These are phyloP conservation scores for Fagus crenata DNA, from an alignment of 306 rosid species.

Conservation along the genomic window DNA sequence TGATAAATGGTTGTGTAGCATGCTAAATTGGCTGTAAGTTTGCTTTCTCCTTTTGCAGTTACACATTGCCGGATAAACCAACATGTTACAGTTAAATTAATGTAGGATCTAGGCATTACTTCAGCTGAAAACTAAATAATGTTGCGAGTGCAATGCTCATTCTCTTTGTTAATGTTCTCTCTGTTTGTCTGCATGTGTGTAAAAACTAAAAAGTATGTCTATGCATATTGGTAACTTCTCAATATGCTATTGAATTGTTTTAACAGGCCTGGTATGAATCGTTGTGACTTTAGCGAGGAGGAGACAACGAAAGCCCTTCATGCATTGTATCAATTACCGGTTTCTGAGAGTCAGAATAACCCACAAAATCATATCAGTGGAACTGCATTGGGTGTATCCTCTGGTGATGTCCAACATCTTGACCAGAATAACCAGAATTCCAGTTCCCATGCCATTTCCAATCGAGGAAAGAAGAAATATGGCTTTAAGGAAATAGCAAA, in stretches of 20 bases:
- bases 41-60: constrained; percentile 37
- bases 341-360: constrained; percentile 47
- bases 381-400: constrained; percentile 37
- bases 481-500: constrained; percentile 41
- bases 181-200: not conserved
- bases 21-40: constrained; percentile 95
- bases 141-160: constrained; percentile 2
- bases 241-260: constrained; percentile 33
- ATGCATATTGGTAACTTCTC: constrained; percentile 25
- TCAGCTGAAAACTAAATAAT: constrained; percentile 22
- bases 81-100: constrained; percentile 16
- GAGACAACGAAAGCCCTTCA: constrained; percentile 60
- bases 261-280: constrained; percentile 77
- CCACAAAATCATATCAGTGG: constrained; percentile 42
- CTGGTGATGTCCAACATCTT: constrained; percentile 31
- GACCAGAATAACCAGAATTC: constrained; percentile 38
- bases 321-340: constrained; percentile 55
- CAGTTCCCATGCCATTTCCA: constrained; percentile 34
- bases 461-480: constrained; percentile 51
- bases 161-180: not conserved
- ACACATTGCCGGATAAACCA: constrained; percentile 20
- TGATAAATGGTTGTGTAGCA: constrained; percentile 81
- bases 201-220: not conserved
- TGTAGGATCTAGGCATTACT: constrained; percentile 15
- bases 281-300: constrained; percentile 64